Base-by-base conservation (phyloP, 2,329 filamentous ascomycete species). In the Xylariaceae sp. region DNA sequence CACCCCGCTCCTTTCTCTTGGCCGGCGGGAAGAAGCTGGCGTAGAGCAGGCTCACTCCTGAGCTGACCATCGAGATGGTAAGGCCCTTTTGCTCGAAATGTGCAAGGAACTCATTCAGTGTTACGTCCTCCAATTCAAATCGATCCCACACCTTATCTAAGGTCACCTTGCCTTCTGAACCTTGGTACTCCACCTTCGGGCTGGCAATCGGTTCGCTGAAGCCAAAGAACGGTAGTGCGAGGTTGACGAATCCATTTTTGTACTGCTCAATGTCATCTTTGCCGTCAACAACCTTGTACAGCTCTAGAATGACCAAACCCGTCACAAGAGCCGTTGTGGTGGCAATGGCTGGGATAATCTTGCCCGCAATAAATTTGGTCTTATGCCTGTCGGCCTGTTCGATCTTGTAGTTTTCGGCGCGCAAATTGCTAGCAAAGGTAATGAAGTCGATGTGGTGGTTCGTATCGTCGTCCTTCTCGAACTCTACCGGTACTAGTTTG, bases 391-490 rank as follows among this genome's bases (percentile, higher is more conserved):
- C 92, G 1, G 93, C 91, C 53, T 83, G 79, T 61, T 88, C 82
- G 56, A 98, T 98, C 68, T 93, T 95, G 79, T 98, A 98, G 73
- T 98, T 98, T 68, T 95, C 86, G 1, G 93, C 93, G 49, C 94
- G 88, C 49, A 98, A 75, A 66, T 98, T 98, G 74, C 91, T 96
- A 55, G 91, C 91, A 1, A 91, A 90, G 6, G 93, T 94, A 70
- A 98, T 97, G 74, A 98, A 98, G 69, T 97, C 93, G 60, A 98
- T 98, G 74, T 98, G 93, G 68, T 93, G 82, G 68, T 98, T 98
- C 40, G 86, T 88, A 67, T 98, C 94, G 60, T 98, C 93, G 55
- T 98, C 93, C 76, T 98, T 98, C 71, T 98, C 90, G 60, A 98
- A 98, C 59, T 97, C 93, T 5, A 97, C 93, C 3, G 92, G 88